A percentile compares a stretch with the other conserved stretches of the same genome.
Conservation (phyloP, 306 rosid species). For the Cucumis hystrix region DNA sequence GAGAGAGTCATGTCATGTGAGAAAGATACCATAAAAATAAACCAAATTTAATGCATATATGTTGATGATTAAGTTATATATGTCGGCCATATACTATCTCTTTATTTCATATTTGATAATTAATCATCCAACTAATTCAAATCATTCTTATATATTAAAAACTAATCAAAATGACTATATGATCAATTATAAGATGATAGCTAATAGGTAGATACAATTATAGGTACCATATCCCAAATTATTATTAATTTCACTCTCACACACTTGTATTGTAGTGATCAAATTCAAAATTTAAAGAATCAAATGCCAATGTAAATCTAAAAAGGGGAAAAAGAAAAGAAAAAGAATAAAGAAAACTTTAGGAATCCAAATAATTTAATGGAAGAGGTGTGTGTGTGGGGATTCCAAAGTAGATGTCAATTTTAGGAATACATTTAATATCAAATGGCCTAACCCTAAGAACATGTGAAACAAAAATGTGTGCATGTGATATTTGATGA, state of each 20-base stretch:
- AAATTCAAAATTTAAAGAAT: background rate
- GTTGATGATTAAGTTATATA: background rate
- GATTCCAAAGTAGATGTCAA: background rate
- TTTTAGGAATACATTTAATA: conserved; percentile 1
- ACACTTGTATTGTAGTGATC: background rate
- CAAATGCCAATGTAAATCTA: background rate
- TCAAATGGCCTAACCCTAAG: background rate
- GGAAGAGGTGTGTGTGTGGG: background rate
- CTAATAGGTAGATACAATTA: background rate
- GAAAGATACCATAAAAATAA: background rate
- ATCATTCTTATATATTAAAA: no score
- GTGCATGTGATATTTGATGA: background rate
- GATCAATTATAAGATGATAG: background rate
- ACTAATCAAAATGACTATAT: background rate
- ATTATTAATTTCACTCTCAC: background rate
- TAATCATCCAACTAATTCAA: background rate
- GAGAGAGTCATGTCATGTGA: background rate
- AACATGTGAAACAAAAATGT: background rate
- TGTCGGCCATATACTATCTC: background rate
- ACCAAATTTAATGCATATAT: background rate
- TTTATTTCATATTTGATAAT: background rate
- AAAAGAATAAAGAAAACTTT: background rate
- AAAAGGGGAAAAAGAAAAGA: background rate
- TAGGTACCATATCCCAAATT: background rate
- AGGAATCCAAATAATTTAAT: conserved; percentile 2